A percentile compares a stretch with the other conserved stretches of the same genome.
These are phyloP conservation scores for Aureobasidium leucospermi DNA, from an alignment of 2,329 filamentous ascomycete genomes.

Conservation along the genomic window DNA sequence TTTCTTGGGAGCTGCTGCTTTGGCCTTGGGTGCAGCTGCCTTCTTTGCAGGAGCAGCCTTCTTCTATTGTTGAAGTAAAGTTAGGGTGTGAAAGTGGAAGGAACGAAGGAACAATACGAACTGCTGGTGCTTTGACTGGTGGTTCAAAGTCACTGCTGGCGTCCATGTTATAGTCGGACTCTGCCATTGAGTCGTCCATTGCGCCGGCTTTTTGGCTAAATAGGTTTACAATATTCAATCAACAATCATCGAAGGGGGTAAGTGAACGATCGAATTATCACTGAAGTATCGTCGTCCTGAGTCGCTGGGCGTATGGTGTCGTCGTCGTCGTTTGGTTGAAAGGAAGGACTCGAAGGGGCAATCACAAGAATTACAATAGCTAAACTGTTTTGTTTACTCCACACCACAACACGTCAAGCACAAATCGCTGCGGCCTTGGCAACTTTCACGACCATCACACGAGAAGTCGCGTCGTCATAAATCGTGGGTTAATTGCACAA, in stretches of 20 bases:
- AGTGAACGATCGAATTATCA: neutral
- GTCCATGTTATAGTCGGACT: constrained; percentile 16
- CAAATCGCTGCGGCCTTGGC: neutral
- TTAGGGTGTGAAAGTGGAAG: neutral
- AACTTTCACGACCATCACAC: neutral
- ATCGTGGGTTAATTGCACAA: too few species aligned
- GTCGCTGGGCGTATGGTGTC: neutral
- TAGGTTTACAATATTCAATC: neutral
- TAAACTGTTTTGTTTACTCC: constrained; percentile 6
- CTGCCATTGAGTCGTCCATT: constrained; percentile 15
- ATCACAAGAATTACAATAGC: neutral
- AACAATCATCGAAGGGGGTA: neutral
- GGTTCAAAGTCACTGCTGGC: constrained; percentile 19
- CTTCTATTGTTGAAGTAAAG: constrained; percentile 7
- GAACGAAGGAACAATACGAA: neutral
- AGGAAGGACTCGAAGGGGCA: constrained; percentile 8
- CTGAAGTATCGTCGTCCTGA: neutral
- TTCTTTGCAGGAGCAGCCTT: constrained; percentile 32
- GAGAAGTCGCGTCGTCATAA: neutral
- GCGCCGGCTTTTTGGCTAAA: constrained; percentile 1
- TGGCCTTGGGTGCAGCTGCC: constrained; percentile 27
- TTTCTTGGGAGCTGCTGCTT: constrained; percentile 28
- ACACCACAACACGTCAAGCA: neutral
- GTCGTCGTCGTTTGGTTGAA: neutral
- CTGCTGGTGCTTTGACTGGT: constrained; percentile 15